These are phyloP conservation scores for Scheffersomyces ergatensis DNA, from an alignment of 805 yeast species.

Conservation along the genomic window DNA sequence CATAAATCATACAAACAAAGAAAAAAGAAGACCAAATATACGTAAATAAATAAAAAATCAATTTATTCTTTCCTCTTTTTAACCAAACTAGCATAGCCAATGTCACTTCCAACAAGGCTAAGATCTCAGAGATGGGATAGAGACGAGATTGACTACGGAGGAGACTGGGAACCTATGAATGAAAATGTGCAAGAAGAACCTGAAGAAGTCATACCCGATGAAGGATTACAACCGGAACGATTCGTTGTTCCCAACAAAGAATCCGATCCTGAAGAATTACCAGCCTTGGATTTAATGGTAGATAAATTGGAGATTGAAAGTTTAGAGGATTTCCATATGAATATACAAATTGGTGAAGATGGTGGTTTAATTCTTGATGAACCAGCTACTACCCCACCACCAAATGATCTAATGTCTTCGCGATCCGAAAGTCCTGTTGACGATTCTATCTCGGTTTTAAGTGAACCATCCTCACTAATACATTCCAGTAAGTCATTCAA, in stretches of 20 bases:
- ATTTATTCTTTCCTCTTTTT: too few species aligned
- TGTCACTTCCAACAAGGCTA: slow-evolving; percentile 16
- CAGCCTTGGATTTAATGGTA: not conserved
- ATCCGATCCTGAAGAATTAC: not conserved
- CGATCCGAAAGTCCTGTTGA: not conserved
- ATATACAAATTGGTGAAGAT: not conserved
- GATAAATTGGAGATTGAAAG: not conserved
- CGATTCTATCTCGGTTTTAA: not conserved
- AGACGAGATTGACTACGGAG: slow-evolving; percentile 27
- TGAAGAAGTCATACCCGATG: not conserved
- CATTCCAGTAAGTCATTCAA: not conserved
- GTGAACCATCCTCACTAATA: not conserved
- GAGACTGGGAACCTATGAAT: slow-evolving; percentile 8
- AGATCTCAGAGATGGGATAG: slow-evolving; percentile 9
- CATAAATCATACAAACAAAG: too few species aligned
- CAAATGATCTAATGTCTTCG: not conserved
- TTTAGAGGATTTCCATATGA: not conserved
- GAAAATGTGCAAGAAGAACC: slow-evolving; percentile 7
- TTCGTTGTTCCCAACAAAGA: not conserved
- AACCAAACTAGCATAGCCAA: slow-evolving; percentile 6
- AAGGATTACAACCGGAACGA: not conserved
- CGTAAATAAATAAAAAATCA: too few species aligned
- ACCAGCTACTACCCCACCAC: not conserved
- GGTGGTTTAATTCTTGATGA: not conserved
- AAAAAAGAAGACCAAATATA: too few species aligned